Percentiles rank a stretch among this genome's conserved stretches.
phyloP scores from a whole-genome alignment of 192 early-diverging fungal species.

The Mortierella claussenii region DNA sequence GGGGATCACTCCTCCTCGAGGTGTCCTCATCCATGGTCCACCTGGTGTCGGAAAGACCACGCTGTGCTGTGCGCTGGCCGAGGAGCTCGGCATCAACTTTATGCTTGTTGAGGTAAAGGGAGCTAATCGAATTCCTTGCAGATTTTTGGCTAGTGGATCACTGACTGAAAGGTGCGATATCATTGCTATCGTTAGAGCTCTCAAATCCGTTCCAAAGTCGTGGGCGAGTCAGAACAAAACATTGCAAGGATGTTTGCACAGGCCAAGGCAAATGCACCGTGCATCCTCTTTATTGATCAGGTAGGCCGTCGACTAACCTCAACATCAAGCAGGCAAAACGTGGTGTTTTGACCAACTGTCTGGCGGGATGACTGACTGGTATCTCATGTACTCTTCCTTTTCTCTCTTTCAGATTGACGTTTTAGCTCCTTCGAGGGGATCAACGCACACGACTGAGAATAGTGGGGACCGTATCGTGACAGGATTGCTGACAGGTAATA shows the following conservation, averaged over 20 bases:
- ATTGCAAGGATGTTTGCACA: conserved; percentile 86
- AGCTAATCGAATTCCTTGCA: too few relatives aligned
- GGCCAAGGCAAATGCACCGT: conserved; percentile 85
- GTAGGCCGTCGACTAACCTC: too few relatives aligned
- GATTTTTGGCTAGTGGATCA: too few relatives aligned
- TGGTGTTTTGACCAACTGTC: not conserved
- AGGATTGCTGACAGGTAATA: conserved; percentile 76
- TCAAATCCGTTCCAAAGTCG: conserved; percentile 88
- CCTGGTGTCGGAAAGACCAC: conserved; percentile 92
- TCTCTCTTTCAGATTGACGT: conserved; percentile 73
- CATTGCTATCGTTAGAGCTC: conserved; percentile 67
- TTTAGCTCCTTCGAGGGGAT: conserved; percentile 79
- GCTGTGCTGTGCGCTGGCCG: conserved; percentile 85
- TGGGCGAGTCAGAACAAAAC: conserved; percentile 93
- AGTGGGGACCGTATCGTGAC: conserved; percentile 92
- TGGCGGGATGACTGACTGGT: too few relatives aligned
- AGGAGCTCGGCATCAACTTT: conserved; percentile 82
- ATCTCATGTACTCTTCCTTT: too few relatives aligned
- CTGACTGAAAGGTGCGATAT: too few relatives aligned
- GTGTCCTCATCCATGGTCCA: conserved; percentile 88
- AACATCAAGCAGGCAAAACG: too few relatives aligned
- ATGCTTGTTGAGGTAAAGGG: conserved; percentile 81
- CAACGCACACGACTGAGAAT: conserved; percentile 77
- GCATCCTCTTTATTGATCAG: conserved; percentile 94
- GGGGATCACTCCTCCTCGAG: conserved; percentile 77